Evolutionary conservation across 1,139 yeast genomes (phyloP), one percentile per base, ranked within the genome.

Genomic region (Yamadazyma diospyri): DNA sequence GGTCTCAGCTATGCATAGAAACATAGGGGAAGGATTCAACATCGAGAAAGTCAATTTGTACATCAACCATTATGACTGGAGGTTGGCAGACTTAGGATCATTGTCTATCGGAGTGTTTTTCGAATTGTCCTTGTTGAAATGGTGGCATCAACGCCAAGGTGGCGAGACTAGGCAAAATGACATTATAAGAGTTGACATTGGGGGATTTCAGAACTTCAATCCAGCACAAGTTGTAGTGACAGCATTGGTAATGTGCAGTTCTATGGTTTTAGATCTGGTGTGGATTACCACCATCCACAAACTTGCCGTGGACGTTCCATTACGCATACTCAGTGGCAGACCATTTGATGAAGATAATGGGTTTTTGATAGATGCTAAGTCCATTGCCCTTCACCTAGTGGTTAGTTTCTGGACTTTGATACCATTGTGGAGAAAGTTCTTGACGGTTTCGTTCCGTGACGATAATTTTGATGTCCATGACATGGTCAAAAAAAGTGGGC

Each of bases 261-360:
- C 35, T 35, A 14, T 29, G 27, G 5, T 40, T 36, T 28, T 50
- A 49, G 38, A 35, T 33, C 31, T 32, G 14, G 6, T 36, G 13
- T 59, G 64, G 63, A 39, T 50, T 3, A 26, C 39, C 4, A 31
- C 46, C 9, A 44, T 53, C 6, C 67, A 61, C 35, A 43, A 45
- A 12, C 39, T 48, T 23, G 55, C 55, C 27, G 44, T 60, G 18
- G 62, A 58, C 33, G 35, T 51, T 9, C 61, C 64, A 8, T 35
- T 49, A 5, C 41, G 46, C 14, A 16, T 39, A 8, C 33, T 26
- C 27, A 25, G 26, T 5, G 12, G 30, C 7, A 4, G 9, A 18
- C 9, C 11, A 9, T 11, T 33, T 24, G 33, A 42, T 23, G 25
- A 32, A 24, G 25, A 34, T 14, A 34, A 32, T 34, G 35, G 29